Percentiles rank a stretch among this genome's conserved stretches.
phyloP scores from a whole-genome alignment of 2,329 filamentous ascomycete genomes.

The Alternaria triticimaculans region DNA sequence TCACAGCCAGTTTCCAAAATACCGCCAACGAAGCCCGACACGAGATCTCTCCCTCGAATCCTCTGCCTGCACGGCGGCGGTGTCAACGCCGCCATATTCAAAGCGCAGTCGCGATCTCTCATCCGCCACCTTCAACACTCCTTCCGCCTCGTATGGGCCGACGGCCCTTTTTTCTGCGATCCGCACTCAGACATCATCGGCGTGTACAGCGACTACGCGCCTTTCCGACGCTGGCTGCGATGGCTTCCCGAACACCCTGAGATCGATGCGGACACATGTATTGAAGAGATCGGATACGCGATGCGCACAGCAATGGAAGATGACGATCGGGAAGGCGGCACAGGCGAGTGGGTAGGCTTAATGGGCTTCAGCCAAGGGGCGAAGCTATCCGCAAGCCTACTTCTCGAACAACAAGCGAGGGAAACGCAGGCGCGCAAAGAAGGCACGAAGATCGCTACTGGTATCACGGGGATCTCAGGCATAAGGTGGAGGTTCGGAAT shows the following conservation, averaged over 20 bases:
- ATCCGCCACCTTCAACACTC: constrained; percentile 58
- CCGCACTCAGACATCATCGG: constrained; percentile 68
- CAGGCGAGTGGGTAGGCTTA: constrained; percentile 58
- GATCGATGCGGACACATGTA: constrained; percentile 58
- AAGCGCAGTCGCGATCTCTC: constrained; percentile 68
- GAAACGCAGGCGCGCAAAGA: constrained; percentile 39
- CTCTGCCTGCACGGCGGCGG: constrained; percentile 84
- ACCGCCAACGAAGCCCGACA: constrained; percentile 33
- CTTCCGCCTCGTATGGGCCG: constrained; percentile 76
- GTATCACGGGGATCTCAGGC: constrained; percentile 32
- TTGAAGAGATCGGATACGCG: constrained; percentile 56
- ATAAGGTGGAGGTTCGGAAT: constrained; percentile 65
- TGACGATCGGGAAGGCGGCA: constrained; percentile 50
- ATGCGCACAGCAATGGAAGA: constrained; percentile 55
- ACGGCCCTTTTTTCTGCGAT: constrained; percentile 69
- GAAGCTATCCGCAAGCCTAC: constrained; percentile 54
- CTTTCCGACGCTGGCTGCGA: constrained; percentile 70
- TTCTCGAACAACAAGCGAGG: constrained; percentile 66
- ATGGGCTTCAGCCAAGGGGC: constrained; percentile 60
- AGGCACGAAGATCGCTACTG: constrained; percentile 25
- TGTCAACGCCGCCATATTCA: constrained; percentile 73
- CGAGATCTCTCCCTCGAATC: constrained; percentile 64
- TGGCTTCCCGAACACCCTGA: constrained; percentile 66
- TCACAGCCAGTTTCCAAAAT: constrained; percentile 24
- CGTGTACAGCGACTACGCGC: constrained; percentile 70